Percentiles rank a stretch among this genome's conserved stretches.
These are phyloP conservation scores for Aspergillus terreus DNA, from an alignment of 2,329 filamentous ascomycete species.

Conservation along the genomic window DNA sequence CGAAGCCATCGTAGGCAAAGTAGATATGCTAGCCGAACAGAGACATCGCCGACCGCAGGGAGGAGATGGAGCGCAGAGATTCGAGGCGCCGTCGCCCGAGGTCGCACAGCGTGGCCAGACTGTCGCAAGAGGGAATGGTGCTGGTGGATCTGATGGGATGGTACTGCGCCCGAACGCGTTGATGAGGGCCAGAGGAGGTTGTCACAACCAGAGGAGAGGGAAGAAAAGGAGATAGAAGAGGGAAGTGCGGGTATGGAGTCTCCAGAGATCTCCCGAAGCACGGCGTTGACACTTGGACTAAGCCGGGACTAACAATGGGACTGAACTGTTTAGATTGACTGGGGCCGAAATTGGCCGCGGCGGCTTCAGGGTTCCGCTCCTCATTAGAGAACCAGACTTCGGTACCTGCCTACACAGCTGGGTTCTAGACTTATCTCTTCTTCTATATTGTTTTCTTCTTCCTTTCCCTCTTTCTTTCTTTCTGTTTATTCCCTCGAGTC, in stretches of 20 bases:
- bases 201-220: neutral
- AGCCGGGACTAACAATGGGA: neutral
- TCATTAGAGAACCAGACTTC: too few relatives aligned
- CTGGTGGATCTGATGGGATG: neutral
- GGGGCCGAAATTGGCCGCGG: neutral
- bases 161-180: too few relatives aligned
- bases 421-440: too few relatives aligned
- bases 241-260: too few relatives aligned
- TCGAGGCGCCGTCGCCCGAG: conserved; percentile 4
- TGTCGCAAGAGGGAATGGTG: neutral
- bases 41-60: conserved; percentile 35
- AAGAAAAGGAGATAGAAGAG: neutral
- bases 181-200: neutral
- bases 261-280: too few relatives aligned
- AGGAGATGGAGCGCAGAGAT: neutral
- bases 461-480: neutral
- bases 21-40: conserved; percentile 32
- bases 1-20: conserved; percentile 39
- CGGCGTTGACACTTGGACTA: neutral
- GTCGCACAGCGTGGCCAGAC: neutral
- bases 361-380: neutral
- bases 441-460: too few relatives aligned
- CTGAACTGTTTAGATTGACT: neutral
- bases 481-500: neutral
- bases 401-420: neutral